A percentile compares a stretch with the other conserved stretches of the same genome.
Conservation (phyloP, 2,329 filamentous ascomycete genomes). For the Sporothrix luriei region DNA sequence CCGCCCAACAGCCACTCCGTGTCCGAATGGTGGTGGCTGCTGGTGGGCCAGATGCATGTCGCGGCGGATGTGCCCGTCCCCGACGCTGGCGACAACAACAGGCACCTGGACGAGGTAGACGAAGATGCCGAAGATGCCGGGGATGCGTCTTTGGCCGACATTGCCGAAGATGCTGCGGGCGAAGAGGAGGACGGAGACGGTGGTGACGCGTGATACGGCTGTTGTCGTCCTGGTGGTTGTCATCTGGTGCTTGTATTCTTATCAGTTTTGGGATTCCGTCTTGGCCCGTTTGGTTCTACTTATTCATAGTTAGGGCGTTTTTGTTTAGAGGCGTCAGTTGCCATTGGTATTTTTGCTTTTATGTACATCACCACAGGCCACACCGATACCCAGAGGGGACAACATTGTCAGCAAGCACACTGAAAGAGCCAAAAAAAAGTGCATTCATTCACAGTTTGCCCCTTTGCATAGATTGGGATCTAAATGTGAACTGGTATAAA, state of each 20-base stretch:
- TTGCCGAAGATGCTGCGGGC: not conserved
- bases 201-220: too few relatives aligned
- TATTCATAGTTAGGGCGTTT: not conserved
- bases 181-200: not conserved
- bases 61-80: not conserved
- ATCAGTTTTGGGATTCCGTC: not conserved
- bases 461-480: not conserved
- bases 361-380: not conserved
- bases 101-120: not conserved
- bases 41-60: slow-evolving; percentile 48
- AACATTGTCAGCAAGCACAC: not conserved
- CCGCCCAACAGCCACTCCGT: slow-evolving; percentile 47
- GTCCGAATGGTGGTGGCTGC: slow-evolving; percentile 70
- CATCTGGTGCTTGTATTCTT: not conserved
- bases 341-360: not conserved
- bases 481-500: not conserved
- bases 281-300: not conserved
- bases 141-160: too few relatives aligned
- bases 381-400: not conserved
- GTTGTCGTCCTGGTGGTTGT: too few relatives aligned
- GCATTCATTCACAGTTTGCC: not conserved
- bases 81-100: not conserved
- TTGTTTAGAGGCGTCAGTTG: not conserved
- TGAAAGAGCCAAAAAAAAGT: not conserved
- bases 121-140: not conserved